A percentile compares a stretch with the other conserved stretches of the same genome.
Evolutionary conservation across 208 protist genomes (phyloP).

Genomic region (Trypanosoma rangeli): DNA sequence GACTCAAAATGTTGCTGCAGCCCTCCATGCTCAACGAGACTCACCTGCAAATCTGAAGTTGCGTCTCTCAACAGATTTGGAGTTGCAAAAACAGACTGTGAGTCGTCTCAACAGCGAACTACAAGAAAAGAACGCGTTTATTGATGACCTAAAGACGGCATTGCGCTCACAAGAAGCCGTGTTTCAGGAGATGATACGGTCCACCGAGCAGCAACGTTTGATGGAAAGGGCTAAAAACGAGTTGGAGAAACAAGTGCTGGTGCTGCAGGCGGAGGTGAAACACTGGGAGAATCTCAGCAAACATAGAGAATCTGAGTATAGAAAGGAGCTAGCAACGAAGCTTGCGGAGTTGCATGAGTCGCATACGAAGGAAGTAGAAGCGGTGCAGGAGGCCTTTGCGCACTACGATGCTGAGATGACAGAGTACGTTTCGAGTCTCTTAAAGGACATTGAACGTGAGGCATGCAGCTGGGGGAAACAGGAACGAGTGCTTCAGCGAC

Average conservation of each 20-base stretch:
- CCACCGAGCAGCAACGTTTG: constrained; percentile 26
- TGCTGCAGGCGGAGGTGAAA: constrained; percentile 15
- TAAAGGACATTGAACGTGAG: constrained; percentile 36
- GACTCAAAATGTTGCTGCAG: no score
- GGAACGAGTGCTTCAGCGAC: constrained; percentile 32
- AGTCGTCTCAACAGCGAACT: constrained; percentile 8
- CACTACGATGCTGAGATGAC: constrained; percentile 51
- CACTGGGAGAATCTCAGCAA: constrained; percentile 6
- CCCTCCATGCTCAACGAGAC: constrained; percentile 4
- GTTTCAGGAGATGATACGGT: constrained; percentile 34
- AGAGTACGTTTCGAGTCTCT: constrained; percentile 36
- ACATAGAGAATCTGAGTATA: constrained; percentile 6
- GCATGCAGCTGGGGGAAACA: constrained; percentile 38
- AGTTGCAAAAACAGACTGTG: constrained; percentile 10
- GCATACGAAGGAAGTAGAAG: constrained; percentile 40
- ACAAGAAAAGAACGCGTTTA: constrained; percentile 26
- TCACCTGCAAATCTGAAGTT: not conserved
- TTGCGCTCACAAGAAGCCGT: constrained; percentile 21
- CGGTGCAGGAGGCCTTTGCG: constrained; percentile 46
- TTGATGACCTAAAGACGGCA: constrained; percentile 26
- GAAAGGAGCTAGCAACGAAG: constrained; percentile 16
- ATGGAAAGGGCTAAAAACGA: constrained; percentile 12
- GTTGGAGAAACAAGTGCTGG: constrained; percentile 14
- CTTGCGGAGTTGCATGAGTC: constrained; percentile 29
- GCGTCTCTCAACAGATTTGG: constrained; percentile 15